Percentiles rank a stretch among this genome's conserved stretches.
These are phyloP conservation scores for Diutina scorzettiae DNA, from an alignment of 1,139 yeast genomes.

Conservation along the genomic window DNA sequence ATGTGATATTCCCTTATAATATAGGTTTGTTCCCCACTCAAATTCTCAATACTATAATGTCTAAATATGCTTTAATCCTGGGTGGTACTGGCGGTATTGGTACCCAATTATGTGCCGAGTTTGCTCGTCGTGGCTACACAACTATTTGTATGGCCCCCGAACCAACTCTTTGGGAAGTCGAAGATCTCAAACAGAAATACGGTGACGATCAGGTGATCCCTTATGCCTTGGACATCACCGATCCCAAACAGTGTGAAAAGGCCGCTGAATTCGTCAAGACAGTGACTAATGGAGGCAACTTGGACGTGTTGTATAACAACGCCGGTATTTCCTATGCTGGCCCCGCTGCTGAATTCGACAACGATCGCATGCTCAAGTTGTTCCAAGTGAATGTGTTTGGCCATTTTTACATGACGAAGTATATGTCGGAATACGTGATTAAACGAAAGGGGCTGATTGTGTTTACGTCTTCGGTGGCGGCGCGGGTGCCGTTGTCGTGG, in stretches of 20 bases:
- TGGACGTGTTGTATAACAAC: constrained; percentile 10
- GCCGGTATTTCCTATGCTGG: constrained; percentile 9
- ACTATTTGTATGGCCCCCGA: constrained; percentile 5
- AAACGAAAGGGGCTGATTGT: constrained; percentile 4
- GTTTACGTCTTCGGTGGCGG: constrained; percentile 6
- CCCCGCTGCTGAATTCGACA: constrained; percentile 3
- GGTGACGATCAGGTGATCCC: constrained; percentile 23
- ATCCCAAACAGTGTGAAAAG: constrained; percentile 16
- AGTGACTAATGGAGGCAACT: constrained; percentile 7
- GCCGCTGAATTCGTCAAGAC: constrained; percentile 15
- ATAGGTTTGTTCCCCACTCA: too few relatives aligned
- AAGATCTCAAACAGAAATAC: neutral
- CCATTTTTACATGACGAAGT: constrained; percentile 5
- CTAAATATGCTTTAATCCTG: constrained; percentile 1
- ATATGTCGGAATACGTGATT: neutral
- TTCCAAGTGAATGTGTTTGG: constrained; percentile 5
- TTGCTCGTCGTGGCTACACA: neutral
- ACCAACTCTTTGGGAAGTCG: constrained; percentile 1
- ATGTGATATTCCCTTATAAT: too few relatives aligned
- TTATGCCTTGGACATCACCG: constrained; percentile 22
- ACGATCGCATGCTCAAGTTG: neutral
- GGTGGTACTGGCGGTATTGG: constrained; percentile 6
- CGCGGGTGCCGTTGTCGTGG: constrained; percentile 5
- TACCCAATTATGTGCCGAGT: constrained; percentile 1
- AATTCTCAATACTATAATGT: too few relatives aligned